Percentiles rank a stretch among this genome's conserved stretches.
phyloP scores from a whole-genome alignment of 1,284 basidiomycete species.

The Puccinia sorghi region DNA sequence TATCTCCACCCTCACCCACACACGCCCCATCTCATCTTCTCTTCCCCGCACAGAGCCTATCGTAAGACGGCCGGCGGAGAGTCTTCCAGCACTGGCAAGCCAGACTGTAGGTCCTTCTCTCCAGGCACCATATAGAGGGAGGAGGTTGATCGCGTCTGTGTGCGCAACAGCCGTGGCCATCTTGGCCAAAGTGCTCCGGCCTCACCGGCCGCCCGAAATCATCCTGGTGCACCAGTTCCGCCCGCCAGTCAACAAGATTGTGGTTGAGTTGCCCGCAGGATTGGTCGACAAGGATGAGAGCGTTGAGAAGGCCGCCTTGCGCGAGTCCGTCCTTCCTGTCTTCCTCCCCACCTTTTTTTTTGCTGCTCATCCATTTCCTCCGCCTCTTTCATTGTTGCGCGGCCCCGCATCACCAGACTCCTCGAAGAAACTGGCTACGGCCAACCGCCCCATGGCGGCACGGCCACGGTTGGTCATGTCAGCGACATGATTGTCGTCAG shows the following conservation, averaged over 20 bases:
- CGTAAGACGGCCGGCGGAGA: not conserved
- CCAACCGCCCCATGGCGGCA: constrained; percentile 52
- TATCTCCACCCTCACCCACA: not conserved
- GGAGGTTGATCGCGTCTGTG: no score
- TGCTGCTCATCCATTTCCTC: not conserved
- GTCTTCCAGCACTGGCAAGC: not conserved
- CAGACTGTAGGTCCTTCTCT: not conserved
- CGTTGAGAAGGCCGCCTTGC: constrained; percentile 54
- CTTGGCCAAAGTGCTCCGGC: constrained; percentile 56
- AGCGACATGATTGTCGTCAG: constrained; percentile 53
- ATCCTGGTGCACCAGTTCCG: constrained; percentile 54
- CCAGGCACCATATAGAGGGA: not conserved
- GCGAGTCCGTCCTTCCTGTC: constrained; percentile 53
- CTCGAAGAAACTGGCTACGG: constrained; percentile 58
- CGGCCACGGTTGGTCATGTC: constrained; percentile 53
- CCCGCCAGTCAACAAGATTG: constrained; percentile 45
- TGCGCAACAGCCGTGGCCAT: constrained; percentile 54
- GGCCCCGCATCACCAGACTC: constrained; percentile 32
- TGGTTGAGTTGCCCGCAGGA: constrained; percentile 58
- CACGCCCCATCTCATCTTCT: not conserved
- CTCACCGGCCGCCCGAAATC: constrained; percentile 53
- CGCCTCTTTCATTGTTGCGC: not conserved
- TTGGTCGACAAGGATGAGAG: constrained; percentile 57
- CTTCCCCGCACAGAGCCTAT: not conserved
- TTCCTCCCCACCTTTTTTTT: not conserved